A percentile compares a stretch with the other conserved stretches of the same genome.
These are phyloP conservation scores for Rhododendron ferrugineum DNA, from an alignment of 148 eudicot genomes.

Conservation along the genomic window DNA sequence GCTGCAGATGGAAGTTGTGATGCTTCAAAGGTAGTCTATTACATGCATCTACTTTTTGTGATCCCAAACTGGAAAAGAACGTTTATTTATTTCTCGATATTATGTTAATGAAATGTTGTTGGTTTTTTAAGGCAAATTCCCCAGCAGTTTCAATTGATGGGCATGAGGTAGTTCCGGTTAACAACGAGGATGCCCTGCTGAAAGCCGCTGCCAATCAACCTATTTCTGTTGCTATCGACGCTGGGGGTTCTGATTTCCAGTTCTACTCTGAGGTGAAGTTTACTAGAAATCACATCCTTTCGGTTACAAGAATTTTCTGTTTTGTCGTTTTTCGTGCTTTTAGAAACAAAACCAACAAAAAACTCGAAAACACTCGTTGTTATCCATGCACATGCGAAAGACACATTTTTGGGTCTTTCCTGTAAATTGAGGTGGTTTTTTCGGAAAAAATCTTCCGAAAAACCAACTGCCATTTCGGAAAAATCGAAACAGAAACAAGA, in stretches of 20 bases:
- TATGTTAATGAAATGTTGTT: neutral
- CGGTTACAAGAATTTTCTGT: neutral
- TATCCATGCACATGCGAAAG: neutral
- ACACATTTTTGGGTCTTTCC: neutral
- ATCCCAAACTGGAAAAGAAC: neutral
- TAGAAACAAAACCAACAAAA: neutral
- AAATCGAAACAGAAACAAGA: neutral
- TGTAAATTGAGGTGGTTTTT: neutral
- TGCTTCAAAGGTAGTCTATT: constrained; percentile 33
- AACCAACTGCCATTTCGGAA: no score
- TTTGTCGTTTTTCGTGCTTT: neutral
- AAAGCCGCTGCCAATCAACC: constrained; percentile 90
- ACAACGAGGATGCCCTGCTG: constrained; percentile 57
- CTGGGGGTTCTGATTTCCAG: constrained; percentile 67
- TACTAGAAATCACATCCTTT: neutral
- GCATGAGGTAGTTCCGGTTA: constrained; percentile 65
- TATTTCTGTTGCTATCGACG: constrained; percentile 77
- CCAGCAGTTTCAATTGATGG: constrained; percentile 80
- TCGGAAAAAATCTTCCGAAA: neutral
- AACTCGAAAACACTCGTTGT: neutral
- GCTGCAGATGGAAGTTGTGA: constrained; percentile 64
- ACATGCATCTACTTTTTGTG: neutral
- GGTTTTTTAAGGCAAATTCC: constrained; percentile 32
- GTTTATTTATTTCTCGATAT: neutral
- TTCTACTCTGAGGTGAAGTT: constrained; percentile 67